Evolutionary conservation across 208 protist genomes (phyloP).

Genomic region (Crithidia acanthocephali): DNA sequence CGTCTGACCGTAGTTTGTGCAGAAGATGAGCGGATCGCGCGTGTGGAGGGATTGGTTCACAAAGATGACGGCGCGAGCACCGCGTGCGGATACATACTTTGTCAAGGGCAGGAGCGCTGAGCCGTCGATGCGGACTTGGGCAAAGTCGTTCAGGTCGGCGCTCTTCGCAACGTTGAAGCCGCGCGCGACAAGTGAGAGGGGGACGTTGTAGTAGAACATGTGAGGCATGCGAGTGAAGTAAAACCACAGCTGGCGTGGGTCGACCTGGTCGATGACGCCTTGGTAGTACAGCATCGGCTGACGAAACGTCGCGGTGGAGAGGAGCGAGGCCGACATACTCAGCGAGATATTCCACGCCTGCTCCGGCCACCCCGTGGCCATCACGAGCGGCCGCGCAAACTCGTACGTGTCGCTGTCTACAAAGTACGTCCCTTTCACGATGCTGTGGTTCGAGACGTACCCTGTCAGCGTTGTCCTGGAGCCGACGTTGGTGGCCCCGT

Average conservation of each 20-base stretch:
- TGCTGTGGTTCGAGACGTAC: slow-evolving; percentile 16
- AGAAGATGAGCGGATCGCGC: slow-evolving; percentile 18
- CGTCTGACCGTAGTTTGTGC: slow-evolving; percentile 31
- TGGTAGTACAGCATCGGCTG: slow-evolving; percentile 13
- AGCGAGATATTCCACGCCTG: neutral
- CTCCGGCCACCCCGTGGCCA: slow-evolving; percentile 1
- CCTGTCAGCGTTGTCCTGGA: neutral
- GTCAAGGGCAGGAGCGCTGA: neutral
- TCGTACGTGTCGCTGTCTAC: slow-evolving; percentile 1
- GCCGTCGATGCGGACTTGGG: slow-evolving; percentile 20
- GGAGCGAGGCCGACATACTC: neutral
- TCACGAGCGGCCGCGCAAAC: neutral
- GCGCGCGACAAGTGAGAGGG: neutral
- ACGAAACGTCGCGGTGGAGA: neutral
- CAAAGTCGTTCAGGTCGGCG: neutral
- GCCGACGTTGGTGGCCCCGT: neutral
- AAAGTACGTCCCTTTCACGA: slow-evolving; percentile 15
- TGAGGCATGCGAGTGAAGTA: neutral
- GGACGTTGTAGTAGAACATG: slow-evolving; percentile 4
- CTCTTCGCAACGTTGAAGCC: neutral
- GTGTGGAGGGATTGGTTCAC: slow-evolving; percentile 7
- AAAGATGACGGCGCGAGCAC: neutral
- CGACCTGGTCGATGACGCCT: neutral
- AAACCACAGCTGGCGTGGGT: slow-evolving; percentile 4
- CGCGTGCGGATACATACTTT: neutral